Evolutionary conservation across 2,329 filamentous ascomycete species (phyloP).

Genomic region (Colletotrichum sp.): DNA sequence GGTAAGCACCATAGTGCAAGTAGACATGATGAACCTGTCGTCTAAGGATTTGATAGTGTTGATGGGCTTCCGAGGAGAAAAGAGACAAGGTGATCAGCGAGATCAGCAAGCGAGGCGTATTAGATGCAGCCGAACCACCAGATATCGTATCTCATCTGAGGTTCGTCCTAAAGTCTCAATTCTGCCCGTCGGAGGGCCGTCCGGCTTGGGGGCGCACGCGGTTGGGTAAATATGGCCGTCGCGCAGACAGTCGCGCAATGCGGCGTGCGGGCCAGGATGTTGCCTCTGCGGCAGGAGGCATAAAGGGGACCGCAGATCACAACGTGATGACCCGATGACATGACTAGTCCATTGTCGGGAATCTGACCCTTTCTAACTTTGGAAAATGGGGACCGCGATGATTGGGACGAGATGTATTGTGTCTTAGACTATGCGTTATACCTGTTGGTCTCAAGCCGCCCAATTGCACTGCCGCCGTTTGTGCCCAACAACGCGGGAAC

Average conservation of each 20-base stretch:
- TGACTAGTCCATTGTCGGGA: conserved; percentile 14
- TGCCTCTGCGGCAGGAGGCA: not conserved
- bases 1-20: conserved; percentile 1
- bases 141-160: not conserved
- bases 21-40: not conserved
- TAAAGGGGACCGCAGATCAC: conserved; percentile 16
- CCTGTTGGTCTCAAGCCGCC: conserved; percentile 8
- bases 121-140: not conserved
- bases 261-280: not conserved
- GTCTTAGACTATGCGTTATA: not conserved
- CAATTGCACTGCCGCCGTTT: not conserved
- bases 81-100: not conserved
- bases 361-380: conserved; percentile 14
- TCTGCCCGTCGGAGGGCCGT: not conserved
- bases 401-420: conserved; percentile 9
- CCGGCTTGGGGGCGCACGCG: not conserved
- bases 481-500: conserved; percentile 1
- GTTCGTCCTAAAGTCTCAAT: not conserved
- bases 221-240: not conserved
- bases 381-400: not conserved
- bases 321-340: conserved; percentile 12
- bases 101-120: not conserved
- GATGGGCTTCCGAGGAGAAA: not conserved
- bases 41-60: not conserved
- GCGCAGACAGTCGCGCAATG: not conserved